phyloP scores from a whole-genome alignment of 345 rosid species.

The Toxicodendron radicans region DNA sequence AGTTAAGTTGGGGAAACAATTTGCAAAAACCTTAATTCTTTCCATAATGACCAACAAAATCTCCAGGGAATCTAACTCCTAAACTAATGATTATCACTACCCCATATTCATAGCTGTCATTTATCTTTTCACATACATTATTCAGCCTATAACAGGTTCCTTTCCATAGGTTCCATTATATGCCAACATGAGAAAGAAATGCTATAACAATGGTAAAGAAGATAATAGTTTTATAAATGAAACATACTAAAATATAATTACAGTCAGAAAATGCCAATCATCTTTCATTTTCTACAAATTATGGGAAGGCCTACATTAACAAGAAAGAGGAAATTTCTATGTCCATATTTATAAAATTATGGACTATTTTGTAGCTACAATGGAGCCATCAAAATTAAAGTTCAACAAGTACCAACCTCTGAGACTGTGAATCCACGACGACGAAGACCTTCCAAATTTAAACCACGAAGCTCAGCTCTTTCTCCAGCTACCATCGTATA shows the following conservation, averaged over 20 bases:
- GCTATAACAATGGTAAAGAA: no score
- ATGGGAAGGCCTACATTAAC: no score
- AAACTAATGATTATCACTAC: not conserved
- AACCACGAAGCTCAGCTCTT: constrained; percentile 88
- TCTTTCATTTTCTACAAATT: no score
- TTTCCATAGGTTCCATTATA: not conserved
- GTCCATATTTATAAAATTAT: not conserved
- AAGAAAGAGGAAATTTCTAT: not conserved
- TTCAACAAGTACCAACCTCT: constrained; percentile 50
- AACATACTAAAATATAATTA: no score
- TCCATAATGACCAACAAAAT: no score
- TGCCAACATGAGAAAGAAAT: not conserved
- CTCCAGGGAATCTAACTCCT: no score
- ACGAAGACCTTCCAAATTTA: constrained; percentile 85
- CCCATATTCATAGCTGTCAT: not conserved
- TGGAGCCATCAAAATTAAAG: constrained; percentile 4
- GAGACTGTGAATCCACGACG: constrained; percentile 63
- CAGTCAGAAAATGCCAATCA: no score
- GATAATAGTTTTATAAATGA: no score
- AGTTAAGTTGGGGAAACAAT: no score
- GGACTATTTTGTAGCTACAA: not conserved
- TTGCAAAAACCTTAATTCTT: no score
- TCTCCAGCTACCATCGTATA: constrained; percentile 90
- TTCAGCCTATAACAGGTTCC: not conserved
- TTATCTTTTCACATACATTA: not conserved